Conservation (phyloP, 2,329 filamentous ascomycete genomes). For the Sclerotinia sclerotiorum region DNA sequence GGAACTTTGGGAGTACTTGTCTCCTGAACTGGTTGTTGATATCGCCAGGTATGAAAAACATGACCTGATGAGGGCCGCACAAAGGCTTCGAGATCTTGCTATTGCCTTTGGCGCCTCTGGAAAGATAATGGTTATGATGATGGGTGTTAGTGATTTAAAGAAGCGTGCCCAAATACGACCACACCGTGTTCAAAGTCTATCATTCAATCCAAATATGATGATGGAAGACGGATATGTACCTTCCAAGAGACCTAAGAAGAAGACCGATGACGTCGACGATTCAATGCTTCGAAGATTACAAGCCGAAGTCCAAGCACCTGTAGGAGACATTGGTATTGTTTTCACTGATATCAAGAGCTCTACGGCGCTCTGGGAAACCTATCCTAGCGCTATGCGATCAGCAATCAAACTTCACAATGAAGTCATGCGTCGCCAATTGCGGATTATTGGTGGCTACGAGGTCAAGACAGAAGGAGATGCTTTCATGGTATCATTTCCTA, state of each 20-base stretch:
- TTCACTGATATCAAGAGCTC: conserved; percentile 99
- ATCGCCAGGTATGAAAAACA: conserved; percentile 81
- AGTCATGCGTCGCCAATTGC: conserved; percentile 88
- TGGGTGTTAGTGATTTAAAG: conserved; percentile 88
- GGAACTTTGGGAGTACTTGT: conserved; percentile 94
- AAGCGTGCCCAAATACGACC: conserved; percentile 72
- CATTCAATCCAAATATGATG: conserved; percentile 74
- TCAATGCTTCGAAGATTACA: conserved; percentile 85
- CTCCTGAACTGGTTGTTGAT: conserved; percentile 86
- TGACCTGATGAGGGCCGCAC: conserved; percentile 91
- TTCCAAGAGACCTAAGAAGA: conserved; percentile 64
- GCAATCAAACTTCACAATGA: conserved; percentile 98
- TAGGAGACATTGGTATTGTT: conserved; percentile 86
- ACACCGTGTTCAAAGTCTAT: conserved; percentile 74
- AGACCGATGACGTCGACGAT: conserved; percentile 66
- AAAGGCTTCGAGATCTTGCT: conserved; percentile 90
- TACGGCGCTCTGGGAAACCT: conserved; percentile 92
- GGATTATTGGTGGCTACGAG: conserved; percentile 94
- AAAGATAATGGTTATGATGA: conserved; percentile 99
- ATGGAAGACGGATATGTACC: conserved; percentile 68
- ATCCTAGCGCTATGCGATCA: conserved; percentile 90
- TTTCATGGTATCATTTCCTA: conserved; percentile 98
- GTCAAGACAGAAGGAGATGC: conserved; percentile 99
- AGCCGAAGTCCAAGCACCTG: conserved; percentile 86
- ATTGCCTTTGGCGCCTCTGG: conserved; percentile 92